Percentiles rank a stretch among this genome's conserved stretches.
These are phyloP conservation scores for Cicer arietinum DNA, from an alignment of 306 rosid genomes.

Conservation along the genomic window DNA sequence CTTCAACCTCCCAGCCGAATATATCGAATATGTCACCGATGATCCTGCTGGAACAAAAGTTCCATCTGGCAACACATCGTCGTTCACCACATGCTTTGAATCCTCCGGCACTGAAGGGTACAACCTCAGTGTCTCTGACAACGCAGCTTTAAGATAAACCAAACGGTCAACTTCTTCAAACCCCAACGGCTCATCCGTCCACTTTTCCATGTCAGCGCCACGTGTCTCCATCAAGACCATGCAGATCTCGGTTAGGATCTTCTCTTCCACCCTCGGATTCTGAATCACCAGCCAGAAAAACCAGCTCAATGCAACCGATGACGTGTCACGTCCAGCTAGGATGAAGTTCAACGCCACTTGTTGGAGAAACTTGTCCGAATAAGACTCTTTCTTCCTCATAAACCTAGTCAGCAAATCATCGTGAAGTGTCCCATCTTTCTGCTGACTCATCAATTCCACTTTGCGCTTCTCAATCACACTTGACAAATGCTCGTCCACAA, in stretches of 20 bases:
- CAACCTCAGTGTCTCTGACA: conserved; percentile 78
- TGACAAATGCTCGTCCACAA: conserved; percentile 74
- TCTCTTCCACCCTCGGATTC: conserved; percentile 69
- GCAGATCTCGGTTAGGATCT: conserved; percentile 64
- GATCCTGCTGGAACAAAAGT: conserved; percentile 88
- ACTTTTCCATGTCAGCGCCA: conserved; percentile 50
- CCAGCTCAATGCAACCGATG: conserved; percentile 83
- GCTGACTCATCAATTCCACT: conserved; percentile 72
- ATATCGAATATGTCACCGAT: conserved; percentile 81
- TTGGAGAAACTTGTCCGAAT: conserved; percentile 71
- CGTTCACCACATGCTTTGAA: conserved; percentile 76
- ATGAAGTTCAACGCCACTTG: conserved; percentile 91
- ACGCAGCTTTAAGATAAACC: conserved; percentile 74
- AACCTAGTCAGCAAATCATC: conserved; percentile 86
- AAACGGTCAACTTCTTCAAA: conserved; percentile 87
- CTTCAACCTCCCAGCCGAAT: conserved; percentile 77
- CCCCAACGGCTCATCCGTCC: conserved; percentile 70
- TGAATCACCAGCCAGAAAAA: conserved; percentile 80
- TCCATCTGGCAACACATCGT: conserved; percentile 79
- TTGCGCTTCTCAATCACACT: conserved; percentile 76
- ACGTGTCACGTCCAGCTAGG: conserved; percentile 97
- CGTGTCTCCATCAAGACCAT: conserved; percentile 73
- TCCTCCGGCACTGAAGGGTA: conserved; percentile 94
- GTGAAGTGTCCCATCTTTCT: conserved; percentile 64
- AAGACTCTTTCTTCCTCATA: conserved; percentile 82